Evolutionary conservation across 2,329 filamentous ascomycete species (phyloP).

Genomic region (Acrocalymma vagum): DNA sequence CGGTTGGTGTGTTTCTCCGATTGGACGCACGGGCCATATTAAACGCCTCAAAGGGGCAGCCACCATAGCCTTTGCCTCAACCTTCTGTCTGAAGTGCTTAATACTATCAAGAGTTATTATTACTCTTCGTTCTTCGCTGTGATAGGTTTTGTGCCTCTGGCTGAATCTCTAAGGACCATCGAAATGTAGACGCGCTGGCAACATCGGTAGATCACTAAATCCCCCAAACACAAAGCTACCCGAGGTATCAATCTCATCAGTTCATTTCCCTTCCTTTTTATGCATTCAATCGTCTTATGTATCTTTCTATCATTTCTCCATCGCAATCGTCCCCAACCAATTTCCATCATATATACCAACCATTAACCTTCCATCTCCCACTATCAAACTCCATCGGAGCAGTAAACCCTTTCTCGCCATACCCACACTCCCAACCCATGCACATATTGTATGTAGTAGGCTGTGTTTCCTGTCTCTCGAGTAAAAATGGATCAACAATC

Average conservation of each 20-base stretch:
- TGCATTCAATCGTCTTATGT: not conserved
- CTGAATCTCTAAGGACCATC: too few species aligned
- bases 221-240: too few species aligned
- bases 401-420: not conserved
- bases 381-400: constrained; percentile 3
- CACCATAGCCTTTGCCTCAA: too few species aligned
- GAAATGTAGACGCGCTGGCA: too few species aligned
- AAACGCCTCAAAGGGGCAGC: too few species aligned
- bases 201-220: too few species aligned
- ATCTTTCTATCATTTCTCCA: not conserved
- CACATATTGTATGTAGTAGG: too few species aligned
- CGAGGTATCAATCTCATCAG: not conserved
- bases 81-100: too few species aligned
- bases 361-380: constrained; percentile 12
- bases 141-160: too few species aligned
- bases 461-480: not conserved
- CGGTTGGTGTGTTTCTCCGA: constrained; percentile 4
- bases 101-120: too few species aligned
- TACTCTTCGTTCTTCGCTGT: too few species aligned
- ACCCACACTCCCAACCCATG: too few species aligned
- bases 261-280: not conserved
- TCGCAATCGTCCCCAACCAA: not conserved
- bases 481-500: not conserved
- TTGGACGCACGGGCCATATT: constrained; percentile 10
- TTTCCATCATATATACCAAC: constrained; percentile 12